Percentiles rank a stretch among this genome's conserved stretches.
phyloP scores from a whole-genome alignment of 768 basidiomycete species.

The Hygrocybe punicea region DNA sequence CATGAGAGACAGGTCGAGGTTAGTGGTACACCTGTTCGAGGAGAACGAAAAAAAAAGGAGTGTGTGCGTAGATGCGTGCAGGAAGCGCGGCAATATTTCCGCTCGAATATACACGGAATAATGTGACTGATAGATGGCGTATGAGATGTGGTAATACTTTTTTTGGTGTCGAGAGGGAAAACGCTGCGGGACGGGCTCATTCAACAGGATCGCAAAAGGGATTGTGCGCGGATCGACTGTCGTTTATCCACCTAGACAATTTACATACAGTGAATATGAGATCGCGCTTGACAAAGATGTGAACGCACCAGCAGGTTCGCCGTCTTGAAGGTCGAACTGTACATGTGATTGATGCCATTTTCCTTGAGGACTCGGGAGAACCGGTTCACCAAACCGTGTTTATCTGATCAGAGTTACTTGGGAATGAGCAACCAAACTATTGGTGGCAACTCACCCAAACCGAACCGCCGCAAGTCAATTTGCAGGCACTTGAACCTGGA shows the following conservation, averaged over 20 bases:
- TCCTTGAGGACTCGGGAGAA: constrained; percentile 71
- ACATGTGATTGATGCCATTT: constrained; percentile 79
- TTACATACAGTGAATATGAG: background rate
- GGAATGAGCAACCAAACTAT: background rate
- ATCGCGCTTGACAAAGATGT: background rate
- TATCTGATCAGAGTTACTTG: constrained; percentile 44
- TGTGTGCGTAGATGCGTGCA: too few species aligned
- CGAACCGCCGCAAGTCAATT: constrained; percentile 69
- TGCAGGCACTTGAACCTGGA: constrained; percentile 64
- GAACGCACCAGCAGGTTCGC: constrained; percentile 67
- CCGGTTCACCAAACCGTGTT: constrained; percentile 72
- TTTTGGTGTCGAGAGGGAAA: background rate
- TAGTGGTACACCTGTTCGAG: too few species aligned
- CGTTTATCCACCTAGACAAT: constrained; percentile 53
- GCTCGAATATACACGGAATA: too few species aligned
- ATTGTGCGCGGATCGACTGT: constrained; percentile 54
- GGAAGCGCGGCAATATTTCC: too few species aligned
- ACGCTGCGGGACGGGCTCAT: background rate
- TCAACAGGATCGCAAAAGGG: constrained; percentile 58
- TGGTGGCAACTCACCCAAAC: constrained; percentile 45
- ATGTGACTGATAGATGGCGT: too few species aligned
- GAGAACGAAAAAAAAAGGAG: too few species aligned
- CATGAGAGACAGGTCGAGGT: too few species aligned
- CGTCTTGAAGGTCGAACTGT: constrained; percentile 79
- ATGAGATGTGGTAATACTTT: too few species aligned